phyloP scores from a whole-genome alignment of 345 rosid species.

The Populus nigra region DNA sequence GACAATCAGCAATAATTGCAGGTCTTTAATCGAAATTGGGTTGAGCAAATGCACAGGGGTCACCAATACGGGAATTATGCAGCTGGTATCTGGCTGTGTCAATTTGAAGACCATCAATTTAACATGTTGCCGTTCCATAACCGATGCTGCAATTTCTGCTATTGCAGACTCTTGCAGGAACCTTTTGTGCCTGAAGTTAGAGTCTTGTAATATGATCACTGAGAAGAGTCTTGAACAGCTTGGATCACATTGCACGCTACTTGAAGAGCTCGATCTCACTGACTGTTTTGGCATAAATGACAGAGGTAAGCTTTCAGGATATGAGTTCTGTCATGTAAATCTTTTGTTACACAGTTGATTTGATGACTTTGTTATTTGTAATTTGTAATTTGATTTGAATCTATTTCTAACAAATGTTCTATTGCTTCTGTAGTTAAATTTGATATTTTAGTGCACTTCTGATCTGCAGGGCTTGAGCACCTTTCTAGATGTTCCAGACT shows the following conservation, averaged over 20 bases:
- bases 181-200: conserved; percentile 68
- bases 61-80: conserved; percentile 53
- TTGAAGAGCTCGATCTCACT: conserved; percentile 86
- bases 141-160: conserved; percentile 69
- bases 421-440: background rate
- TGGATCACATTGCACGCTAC: conserved; percentile 53
- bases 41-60: conserved; percentile 70
- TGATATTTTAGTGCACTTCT: background rate
- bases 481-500: conserved; percentile 70
- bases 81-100: conserved; percentile 56
- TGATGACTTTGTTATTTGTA: background rate
- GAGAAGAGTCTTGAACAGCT: conserved; percentile 71
- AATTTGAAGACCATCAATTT: conserved; percentile 58
- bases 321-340: background rate
- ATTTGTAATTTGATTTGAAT: background rate
- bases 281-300: conserved; percentile 74
- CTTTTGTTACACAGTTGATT: background rate
- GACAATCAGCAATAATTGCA: conserved; percentile 52
- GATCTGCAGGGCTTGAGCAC: conserved; percentile 63
- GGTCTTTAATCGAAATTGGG: conserved; percentile 62
- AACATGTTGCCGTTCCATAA: conserved; percentile 67
- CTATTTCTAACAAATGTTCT: background rate
- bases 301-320: conserved; percentile 43
- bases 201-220: conserved; percentile 78
- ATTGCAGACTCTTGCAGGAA: conserved; percentile 63